Evolutionary conservation across 129 eudicot genomes (phyloP).

Genomic region (Arctium minus): DNA sequence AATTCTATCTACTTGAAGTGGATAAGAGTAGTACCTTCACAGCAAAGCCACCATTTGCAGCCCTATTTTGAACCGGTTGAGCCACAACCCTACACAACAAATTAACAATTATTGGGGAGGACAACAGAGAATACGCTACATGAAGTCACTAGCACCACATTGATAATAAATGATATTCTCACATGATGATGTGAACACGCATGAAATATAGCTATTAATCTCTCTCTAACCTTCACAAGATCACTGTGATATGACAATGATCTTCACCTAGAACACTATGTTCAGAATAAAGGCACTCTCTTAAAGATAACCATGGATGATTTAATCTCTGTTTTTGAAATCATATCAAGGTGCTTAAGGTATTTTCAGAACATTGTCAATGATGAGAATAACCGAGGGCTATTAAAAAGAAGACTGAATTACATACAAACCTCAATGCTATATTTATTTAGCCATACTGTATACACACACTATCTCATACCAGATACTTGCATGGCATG

Average conservation of each 20-base stretch:
- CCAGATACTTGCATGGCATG: no score
- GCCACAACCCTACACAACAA: conserved; percentile 59
- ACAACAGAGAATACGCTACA: background rate
- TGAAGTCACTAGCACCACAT: background rate
- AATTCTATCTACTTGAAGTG: background rate
- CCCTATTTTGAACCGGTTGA: conserved; percentile 36
- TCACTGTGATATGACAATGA: background rate
- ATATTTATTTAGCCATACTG: background rate
- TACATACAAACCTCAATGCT: background rate
- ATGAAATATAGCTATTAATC: background rate
- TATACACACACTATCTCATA: no score
- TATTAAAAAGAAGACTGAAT: background rate
- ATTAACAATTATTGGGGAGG: conserved; percentile 9
- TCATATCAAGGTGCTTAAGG: background rate
- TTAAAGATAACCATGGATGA: background rate
- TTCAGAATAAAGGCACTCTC: background rate
- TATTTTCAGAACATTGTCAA: background rate
- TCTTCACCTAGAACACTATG: background rate
- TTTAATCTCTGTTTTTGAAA: background rate
- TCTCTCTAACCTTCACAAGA: conserved; percentile 10
- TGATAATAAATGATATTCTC: background rate
- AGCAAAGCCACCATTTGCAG: conserved; percentile 41
- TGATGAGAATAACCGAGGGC: background rate
- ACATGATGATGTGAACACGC: no score
- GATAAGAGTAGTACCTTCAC: conserved; percentile 45